Percentiles rank a stretch among this genome's conserved stretches.
Conservation (phyloP, 2,329 filamentous ascomycete genomes). For the Aspergillus unguis region DNA sequence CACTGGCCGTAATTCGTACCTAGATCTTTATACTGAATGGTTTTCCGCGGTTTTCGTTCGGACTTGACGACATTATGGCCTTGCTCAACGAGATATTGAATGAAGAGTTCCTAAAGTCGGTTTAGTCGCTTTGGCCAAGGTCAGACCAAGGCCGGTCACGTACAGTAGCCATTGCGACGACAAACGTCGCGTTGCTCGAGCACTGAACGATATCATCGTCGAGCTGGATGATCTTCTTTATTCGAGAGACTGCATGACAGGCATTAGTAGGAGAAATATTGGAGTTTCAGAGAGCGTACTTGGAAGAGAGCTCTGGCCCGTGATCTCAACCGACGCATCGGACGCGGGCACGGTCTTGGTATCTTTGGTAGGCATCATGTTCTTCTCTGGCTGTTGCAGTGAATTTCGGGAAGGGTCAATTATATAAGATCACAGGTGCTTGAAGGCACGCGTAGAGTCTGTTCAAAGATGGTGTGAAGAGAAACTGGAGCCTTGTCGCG, state of each 20-base stretch:
- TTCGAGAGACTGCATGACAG: constrained; percentile 65
- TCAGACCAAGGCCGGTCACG: constrained; percentile 23
- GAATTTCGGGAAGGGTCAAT: not conserved
- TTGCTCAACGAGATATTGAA: constrained; percentile 83
- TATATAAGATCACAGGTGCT: not conserved
- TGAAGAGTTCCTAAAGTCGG: constrained; percentile 74
- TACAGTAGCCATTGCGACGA: constrained; percentile 86
- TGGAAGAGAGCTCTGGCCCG: constrained; percentile 79
- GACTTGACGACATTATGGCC: constrained; percentile 84
- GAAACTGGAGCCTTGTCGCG: constrained; percentile 22
- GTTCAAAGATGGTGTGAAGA: not conserved
- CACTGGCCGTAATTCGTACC: constrained; percentile 45
- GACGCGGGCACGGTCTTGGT: constrained; percentile 61
- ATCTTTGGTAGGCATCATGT: constrained; percentile 82
- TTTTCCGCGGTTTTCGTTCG: constrained; percentile 86
- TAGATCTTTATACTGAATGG: constrained; percentile 94
- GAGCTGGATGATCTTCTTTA: constrained; percentile 90
- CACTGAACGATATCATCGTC: constrained; percentile 83
- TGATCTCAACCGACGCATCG: constrained; percentile 70
- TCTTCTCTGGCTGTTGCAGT: too few relatives aligned
- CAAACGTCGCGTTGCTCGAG: constrained; percentile 90
- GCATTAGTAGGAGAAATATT: not conserved
- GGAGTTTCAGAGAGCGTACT: constrained; percentile 53
- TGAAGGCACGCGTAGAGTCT: not conserved
- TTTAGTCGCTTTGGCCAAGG: not conserved